These are phyloP conservation scores for Ceriops zippeliana DNA, from an alignment of 345 rosid genomes.

Conservation along the genomic window DNA sequence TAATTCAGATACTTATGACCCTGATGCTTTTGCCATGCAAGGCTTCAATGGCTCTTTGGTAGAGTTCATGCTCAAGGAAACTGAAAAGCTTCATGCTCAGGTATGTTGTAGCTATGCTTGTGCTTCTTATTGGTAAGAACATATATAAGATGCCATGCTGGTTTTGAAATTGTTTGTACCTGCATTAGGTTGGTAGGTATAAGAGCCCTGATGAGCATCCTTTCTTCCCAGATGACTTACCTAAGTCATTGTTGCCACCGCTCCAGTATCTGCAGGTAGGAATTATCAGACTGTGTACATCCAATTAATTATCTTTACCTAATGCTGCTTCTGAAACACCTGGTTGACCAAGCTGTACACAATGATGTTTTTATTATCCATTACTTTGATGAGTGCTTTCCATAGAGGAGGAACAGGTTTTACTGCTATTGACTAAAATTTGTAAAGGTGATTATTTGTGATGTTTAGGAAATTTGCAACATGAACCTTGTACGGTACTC, in stretches of 20 bases:
- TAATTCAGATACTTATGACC: conserved; percentile 83
- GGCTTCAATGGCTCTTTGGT: conserved; percentile 83
- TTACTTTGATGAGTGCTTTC: neutral
- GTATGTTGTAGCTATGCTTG: conserved; percentile 26
- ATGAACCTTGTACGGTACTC: neutral
- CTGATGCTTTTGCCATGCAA: conserved; percentile 65
- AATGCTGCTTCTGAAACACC: neutral
- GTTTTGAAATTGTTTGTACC: conserved; percentile 6
- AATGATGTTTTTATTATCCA: neutral
- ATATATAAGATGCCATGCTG: neutral
- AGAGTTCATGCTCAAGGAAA: conserved; percentile 74
- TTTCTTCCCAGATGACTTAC: conserved; percentile 69
- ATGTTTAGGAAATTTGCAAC: neutral
- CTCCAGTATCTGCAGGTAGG: conserved; percentile 68
- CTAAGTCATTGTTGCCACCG: conserved; percentile 74
- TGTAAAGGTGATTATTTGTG: neutral
- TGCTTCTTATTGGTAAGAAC: neutral
- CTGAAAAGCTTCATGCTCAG: conserved; percentile 84
- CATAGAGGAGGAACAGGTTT: neutral
- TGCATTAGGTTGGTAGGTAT: conserved; percentile 69
- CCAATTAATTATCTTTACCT: neutral
- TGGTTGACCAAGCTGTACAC: neutral
- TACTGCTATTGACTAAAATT: neutral
- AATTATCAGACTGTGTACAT: neutral
- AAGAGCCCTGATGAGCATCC: conserved; percentile 93